These are phyloP conservation scores for Rutstroemia sp. DNA, from an alignment of 2,329 filamentous ascomycete species.

Conservation along the genomic window DNA sequence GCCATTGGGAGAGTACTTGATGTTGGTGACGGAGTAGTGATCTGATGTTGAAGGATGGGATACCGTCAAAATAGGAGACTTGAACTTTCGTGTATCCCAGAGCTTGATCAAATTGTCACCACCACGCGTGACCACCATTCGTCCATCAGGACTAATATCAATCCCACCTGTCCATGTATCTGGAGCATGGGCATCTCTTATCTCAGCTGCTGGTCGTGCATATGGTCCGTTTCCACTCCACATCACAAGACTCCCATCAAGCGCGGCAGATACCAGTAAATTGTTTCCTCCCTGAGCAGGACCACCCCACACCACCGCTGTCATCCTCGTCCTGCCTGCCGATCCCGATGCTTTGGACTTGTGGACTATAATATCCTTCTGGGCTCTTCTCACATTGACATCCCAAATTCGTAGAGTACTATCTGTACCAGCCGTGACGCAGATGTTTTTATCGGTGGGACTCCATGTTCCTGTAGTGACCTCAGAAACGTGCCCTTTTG, in stretches of 20 bases:
- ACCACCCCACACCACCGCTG: constrained; percentile 78
- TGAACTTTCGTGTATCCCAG: constrained; percentile 97
- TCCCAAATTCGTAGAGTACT: constrained; percentile 97
- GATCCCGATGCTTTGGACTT: constrained; percentile 86
- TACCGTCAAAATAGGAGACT: constrained; percentile 73
- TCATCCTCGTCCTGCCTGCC: constrained; percentile 89
- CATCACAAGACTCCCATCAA: constrained; percentile 88
- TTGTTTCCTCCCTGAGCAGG: constrained; percentile 70
- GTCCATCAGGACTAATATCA: constrained; percentile 83
- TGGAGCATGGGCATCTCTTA: constrained; percentile 72
- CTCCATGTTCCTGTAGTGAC: constrained; percentile 87
- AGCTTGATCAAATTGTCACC: constrained; percentile 91
- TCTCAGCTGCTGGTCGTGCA: constrained; percentile 71
- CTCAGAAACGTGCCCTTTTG: constrained; percentile 92
- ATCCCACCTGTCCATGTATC: constrained; percentile 89
- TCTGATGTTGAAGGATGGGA: constrained; percentile 75
- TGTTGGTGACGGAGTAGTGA: constrained; percentile 77
- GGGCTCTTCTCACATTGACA: constrained; percentile 79
- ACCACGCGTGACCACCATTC: constrained; percentile 83
- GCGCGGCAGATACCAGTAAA: constrained; percentile 70
- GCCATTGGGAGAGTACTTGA: constrained; percentile 79
- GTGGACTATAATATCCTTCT: constrained; percentile 92
- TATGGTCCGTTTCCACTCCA: constrained; percentile 87
- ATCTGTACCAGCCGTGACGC: constrained; percentile 87
- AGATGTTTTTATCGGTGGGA: constrained; percentile 75